Evolutionary conservation across 129 eudicot species (phyloP), one percentile per base, ranked within the genome.

Genomic region (Arctium lappa): DNA sequence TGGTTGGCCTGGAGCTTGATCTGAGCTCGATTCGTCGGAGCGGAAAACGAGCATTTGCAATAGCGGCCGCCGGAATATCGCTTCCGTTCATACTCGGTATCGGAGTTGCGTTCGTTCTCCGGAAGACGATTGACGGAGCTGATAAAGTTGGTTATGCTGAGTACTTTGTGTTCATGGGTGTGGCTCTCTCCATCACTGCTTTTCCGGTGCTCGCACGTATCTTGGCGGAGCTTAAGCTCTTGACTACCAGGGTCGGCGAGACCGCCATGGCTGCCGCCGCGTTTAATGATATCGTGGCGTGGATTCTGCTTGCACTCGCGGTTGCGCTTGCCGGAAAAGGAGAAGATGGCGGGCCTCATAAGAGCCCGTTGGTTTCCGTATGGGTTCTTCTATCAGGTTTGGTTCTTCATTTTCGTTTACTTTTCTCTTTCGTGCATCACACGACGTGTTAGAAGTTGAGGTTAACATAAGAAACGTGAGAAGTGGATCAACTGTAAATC

Each of bases 221-320:
- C 39, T 75, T 92, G 15, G 98, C 98, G 11, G 98, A 94, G 88
- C 89, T 94, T 75, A 94, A 91, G 80, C 89, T 94, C 2, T 91
- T 94, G 1, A 94, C 97, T 29, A 94, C 97, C 1, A 78, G 85
- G 11, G 89, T 94, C 0, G 98, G 98, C 1, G 95, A 94, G 83
- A 92, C 94, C 2, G 98, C 98, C 30, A 94, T 92, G 98, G 94
- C 97, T 1, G 98, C 97, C 0, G 98, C 98, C 0, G 98, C 98
- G 6, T 89, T 92, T 69, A 94, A 94, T 33, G 98, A 94, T 86
- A 87, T 94, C 7, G 98, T 86, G 5, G 98, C 98, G 5, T 94
- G 98, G 98, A 90, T 94, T 7, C 73, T 92, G 72, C 94, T 94
- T 1, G 97, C 98, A 4, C 90, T 94, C 1, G 98, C 98, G 0